Percentiles rank a stretch among this genome's conserved stretches.
Evolutionary conservation across 2,329 filamentous ascomycete species (phyloP).

Genomic region (Epichloe amarillans): DNA sequence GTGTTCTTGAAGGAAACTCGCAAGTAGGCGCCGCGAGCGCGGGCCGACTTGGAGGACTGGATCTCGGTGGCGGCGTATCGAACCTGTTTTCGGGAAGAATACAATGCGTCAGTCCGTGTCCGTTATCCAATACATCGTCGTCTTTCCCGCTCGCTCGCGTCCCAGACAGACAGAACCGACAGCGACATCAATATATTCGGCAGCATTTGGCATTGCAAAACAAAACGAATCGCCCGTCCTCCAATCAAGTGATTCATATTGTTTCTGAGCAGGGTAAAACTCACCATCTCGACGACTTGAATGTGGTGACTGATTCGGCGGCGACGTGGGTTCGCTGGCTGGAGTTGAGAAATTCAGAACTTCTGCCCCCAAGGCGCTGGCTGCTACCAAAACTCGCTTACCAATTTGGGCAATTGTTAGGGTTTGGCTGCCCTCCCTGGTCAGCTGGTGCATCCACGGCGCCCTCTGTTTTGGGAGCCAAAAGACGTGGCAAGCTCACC

Average conservation of each 20-base stretch:
- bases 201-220: neutral
- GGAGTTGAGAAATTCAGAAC: slow-evolving; percentile 34
- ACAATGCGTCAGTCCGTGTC: slow-evolving; percentile 13
- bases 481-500: neutral
- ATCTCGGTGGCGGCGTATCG: slow-evolving; percentile 92
- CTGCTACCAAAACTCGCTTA: slow-evolving; percentile 32
- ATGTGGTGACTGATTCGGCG: slow-evolving; percentile 41
- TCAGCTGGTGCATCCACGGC: slow-evolving; percentile 1
- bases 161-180: neutral
- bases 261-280: slow-evolving; percentile 16
- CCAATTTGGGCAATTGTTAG: slow-evolving; percentile 25
- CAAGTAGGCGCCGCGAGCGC: slow-evolving; percentile 96
- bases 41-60: slow-evolving; percentile 81
- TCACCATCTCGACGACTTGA: slow-evolving; percentile 45
- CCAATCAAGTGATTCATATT: neutral
- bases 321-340: slow-evolving; percentile 35
- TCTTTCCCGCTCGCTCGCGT: neutral
- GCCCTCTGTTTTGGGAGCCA: neutral
- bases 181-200: neutral
- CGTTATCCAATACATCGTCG: neutral
- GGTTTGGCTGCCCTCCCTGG: slow-evolving; percentile 26
- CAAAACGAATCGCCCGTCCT: neutral
- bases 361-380: slow-evolving; percentile 27
- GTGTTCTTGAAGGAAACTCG: slow-evolving; percentile 99
- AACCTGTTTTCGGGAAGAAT: slow-evolving; percentile 43